phyloP scores from a whole-genome alignment of 192 early-diverging fungal species.

The Entomortierella beljakovae region DNA sequence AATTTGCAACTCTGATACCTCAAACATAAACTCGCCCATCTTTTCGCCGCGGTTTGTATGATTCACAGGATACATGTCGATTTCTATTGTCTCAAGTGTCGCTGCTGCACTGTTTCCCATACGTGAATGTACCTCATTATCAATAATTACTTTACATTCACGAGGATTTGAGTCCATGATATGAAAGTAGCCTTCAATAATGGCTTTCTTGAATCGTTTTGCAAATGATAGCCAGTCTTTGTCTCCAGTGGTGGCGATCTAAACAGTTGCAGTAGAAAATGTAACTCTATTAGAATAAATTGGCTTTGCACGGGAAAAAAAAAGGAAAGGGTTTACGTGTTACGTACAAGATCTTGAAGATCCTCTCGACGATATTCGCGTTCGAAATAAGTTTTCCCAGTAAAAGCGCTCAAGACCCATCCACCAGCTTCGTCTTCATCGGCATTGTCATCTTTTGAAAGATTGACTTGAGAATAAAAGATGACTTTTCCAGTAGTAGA shows the following conservation, averaged over 20 bases:
- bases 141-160: constrained; percentile 45
- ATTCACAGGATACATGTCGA: constrained; percentile 41
- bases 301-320: not conserved
- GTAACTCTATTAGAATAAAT: too few relatives aligned
- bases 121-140: constrained; percentile 40
- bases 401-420: constrained; percentile 45
- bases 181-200: constrained; percentile 38
- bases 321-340: too few relatives aligned
- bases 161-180: constrained; percentile 25
- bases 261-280: not conserved
- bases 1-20: constrained; percentile 15
- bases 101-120: not conserved
- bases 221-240: constrained; percentile 39
- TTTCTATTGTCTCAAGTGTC: constrained; percentile 16
- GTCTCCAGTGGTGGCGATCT: constrained; percentile 30
- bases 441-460: constrained; percentile 21
- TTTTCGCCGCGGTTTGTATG: constrained; percentile 35
- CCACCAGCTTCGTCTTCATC: constrained; percentile 51
- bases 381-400: constrained; percentile 49
- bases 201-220: constrained; percentile 35
- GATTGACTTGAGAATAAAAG: constrained; percentile 42
- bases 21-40: constrained; percentile 48
- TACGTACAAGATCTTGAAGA: constrained; percentile 20
- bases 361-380: constrained; percentile 49
- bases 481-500: constrained; percentile 45